Evolutionary conservation across 345 rosid genomes (phyloP).

Genomic region (Citrus glauca): DNA sequence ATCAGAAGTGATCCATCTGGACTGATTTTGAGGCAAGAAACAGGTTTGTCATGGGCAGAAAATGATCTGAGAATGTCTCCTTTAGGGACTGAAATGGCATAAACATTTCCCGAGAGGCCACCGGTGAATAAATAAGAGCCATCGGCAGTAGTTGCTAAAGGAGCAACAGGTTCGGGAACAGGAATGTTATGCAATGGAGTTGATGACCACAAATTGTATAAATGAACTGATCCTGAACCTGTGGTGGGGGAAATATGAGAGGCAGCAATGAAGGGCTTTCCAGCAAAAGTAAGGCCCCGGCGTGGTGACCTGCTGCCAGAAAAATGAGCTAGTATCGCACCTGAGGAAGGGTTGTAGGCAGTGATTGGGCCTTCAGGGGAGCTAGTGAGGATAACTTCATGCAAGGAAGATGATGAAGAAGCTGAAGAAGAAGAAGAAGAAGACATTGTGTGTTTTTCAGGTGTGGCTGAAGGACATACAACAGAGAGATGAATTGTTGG

Average conservation of each 20-base stretch:
- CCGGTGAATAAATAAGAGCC: constrained; percentile 40
- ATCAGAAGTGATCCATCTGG: constrained; percentile 37
- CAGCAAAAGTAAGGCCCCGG: constrained; percentile 36
- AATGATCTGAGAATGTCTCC: constrained; percentile 30
- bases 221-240: constrained; percentile 34
- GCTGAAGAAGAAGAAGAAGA: neutral
- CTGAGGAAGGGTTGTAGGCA: constrained; percentile 32
- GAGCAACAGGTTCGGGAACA: constrained; percentile 49
- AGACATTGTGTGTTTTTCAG: constrained; percentile 12
- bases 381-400: constrained; percentile 37
- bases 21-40: constrained; percentile 35
- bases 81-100: constrained; percentile 30
- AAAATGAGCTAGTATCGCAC: constrained; percentile 27
- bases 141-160: constrained; percentile 32
- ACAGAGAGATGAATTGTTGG: neutral
- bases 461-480: neutral
- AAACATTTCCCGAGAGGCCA: constrained; percentile 34
- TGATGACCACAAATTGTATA: constrained; percentile 45
- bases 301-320: constrained; percentile 41
- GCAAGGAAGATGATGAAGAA: constrained; percentile 14
- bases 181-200: constrained; percentile 36
- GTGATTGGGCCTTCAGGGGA: constrained; percentile 41
- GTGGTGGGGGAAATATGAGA: constrained; percentile 39
- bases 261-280: constrained; percentile 37
- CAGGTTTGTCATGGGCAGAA: constrained; percentile 35